Evolutionary conservation across 2,329 filamentous ascomycete species (phyloP), one percentile per base, ranked within the genome.

Genomic region (Cyclaneusma minus): DNA sequence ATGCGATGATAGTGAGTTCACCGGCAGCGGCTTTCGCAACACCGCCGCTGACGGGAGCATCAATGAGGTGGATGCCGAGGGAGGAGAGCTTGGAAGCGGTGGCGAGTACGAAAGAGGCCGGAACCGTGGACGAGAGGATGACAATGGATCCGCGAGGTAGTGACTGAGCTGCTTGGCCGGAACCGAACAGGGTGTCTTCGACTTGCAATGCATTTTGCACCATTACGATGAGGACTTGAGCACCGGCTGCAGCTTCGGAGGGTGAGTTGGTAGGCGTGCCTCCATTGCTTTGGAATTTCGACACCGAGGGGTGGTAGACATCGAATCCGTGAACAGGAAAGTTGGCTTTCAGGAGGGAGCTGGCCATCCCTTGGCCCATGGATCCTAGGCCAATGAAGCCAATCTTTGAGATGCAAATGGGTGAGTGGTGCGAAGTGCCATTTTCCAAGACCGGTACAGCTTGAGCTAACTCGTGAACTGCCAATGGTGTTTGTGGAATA

Each of bases 301-400:
- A 66, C 20, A 80, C 58, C 0, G 73, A 69, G 4, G 71, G 68
- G 3, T 56, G 55, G 53, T 65, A 79, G 16, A 80, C 64, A 42
- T 82, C 76, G 45, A 69, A 81, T 29, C 75, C 75, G 16, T 65
- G 70, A 12, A 81, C 74, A 16, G 54, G 33, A 49, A 74, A 78
- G 31, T 74, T 74, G 35, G 65, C 53, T 37, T 69, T 68, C 38
- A 80, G 58, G 23, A 82, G 63, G 44, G 80, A 63, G 33, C 66
- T 75, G 36, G 76, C 77, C 74, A 83, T 81, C 45, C 76, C 76
- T 44, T 79, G 76, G 45, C 76, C 76, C 76, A 83, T 82, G 51
- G 76, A 75, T 29, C 76, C 76, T 3, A 82, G 68, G 56, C 76
- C 76, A 36, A 78, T 72, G 51, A 82, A 81, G 8, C 44, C 50